These are phyloP conservation scores for Oryza punctata DNA, from an alignment of 176 grass and related monocot species.

Conservation along the genomic window DNA sequence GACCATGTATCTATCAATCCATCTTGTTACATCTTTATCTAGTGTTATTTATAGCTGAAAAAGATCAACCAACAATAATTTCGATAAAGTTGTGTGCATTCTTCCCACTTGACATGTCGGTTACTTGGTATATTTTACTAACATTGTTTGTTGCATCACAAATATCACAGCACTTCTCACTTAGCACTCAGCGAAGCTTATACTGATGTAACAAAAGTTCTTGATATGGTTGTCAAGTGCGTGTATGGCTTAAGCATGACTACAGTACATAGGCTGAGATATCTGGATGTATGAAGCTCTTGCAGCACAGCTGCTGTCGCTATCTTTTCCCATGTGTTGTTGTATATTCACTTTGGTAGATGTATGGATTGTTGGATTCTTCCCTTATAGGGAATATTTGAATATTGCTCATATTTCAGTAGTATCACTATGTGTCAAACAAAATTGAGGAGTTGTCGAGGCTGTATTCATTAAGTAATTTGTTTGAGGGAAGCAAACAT, in stretches of 20 bases:
- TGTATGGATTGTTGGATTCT: neutral
- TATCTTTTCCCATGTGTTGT: neutral
- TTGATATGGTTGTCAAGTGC: neutral
- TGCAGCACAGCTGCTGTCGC: neutral
- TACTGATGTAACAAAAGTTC: neutral
- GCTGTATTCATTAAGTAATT: neutral
- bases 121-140: conserved; percentile 1
- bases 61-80: neutral
- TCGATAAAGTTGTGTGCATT: neutral
- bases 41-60: too few species aligned
- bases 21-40: neutral
- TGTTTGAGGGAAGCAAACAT: conserved; percentile 1
- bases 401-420: neutral
- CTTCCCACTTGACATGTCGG: neutral
- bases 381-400: neutral
- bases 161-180: neutral
- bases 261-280: neutral
- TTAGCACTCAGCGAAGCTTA: neutral
- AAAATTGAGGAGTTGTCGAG: neutral
- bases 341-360: neutral
- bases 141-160: neutral
- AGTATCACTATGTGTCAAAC: neutral
- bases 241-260: neutral
- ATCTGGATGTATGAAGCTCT: neutral
- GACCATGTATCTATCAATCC: neutral